Conservation (phyloP, 441 rosid genomes). For the Pelargonium myrrhifolium region DNA sequence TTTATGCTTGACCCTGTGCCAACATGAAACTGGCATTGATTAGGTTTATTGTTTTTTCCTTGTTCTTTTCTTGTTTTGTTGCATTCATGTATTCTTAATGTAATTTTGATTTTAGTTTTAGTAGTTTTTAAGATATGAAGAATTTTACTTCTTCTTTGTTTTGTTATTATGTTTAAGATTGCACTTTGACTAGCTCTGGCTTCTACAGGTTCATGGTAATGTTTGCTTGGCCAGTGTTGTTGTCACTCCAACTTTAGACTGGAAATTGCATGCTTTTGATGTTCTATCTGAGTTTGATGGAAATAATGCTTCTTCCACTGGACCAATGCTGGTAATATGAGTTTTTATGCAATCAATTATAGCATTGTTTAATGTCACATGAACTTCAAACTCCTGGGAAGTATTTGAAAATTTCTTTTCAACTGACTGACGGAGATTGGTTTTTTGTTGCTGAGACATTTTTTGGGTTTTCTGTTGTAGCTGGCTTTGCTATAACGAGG, state of each 20-base stretch:
- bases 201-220: conserved; percentile 85
- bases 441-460: conserved; percentile 1
- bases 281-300: conserved; percentile 95
- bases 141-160: neutral
- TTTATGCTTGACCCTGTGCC: neutral
- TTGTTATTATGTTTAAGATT: neutral
- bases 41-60: neutral
- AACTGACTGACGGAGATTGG: neutral
- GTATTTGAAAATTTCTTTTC: neutral
- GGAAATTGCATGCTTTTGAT: conserved; percentile 99
- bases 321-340: conserved; percentile 92
- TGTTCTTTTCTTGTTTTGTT: neutral
- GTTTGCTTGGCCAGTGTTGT: conserved; percentile 92
- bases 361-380: conserved; percentile 10
- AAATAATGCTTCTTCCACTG: conserved; percentile 60
- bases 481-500: neutral
- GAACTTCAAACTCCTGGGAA: conserved; percentile 10
- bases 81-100: conserved; percentile 3
- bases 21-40: neutral
- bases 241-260: conserved; percentile 90
- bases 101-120: neutral
- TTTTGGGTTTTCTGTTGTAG: neutral
- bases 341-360: conserved; percentile 15
- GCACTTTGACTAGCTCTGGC: conserved; percentile 20
- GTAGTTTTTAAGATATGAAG: neutral